Evolutionary conservation across 73 alveolate genomes (phyloP), one percentile per base, ranked within the genome.

Genomic region (Halteria grandinella): DNA sequence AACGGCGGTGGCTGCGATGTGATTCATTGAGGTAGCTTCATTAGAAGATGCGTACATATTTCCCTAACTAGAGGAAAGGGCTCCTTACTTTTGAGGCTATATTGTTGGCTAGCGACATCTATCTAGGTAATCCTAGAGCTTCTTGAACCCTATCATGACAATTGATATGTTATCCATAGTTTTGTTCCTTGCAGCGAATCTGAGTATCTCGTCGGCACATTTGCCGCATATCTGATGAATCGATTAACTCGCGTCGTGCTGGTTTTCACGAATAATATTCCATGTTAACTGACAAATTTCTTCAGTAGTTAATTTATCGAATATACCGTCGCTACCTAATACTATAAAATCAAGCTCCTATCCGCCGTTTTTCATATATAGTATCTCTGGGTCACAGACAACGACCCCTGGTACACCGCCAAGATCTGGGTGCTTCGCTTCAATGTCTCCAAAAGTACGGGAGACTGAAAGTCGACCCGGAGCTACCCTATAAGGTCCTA

Each of bases 401-500:
- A 93, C 85, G 1, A 93, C 98, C 23, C 86, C 89, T 37, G 79
- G 69, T 60, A 83, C 83, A 11, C 98, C 98, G 0, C 98, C 98
- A 29, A 75, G 85, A 20, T 69, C 76, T 24, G 86, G 64, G 41
- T 75, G 60, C 81, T 93, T 93, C 10, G 96, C 97, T 34, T 85
- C 95, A 7, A 92, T 75, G 60, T 93, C 98, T 14, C 98, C 98
- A 17, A 93, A 79, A 1, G 96, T 87, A 48, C 98, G 48, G 20
- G 93, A 81, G 55, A 82, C 76, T 24, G 93, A 90, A 44, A 90
- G 55, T 33, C 94, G 52, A n/a, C 97, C 97, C 27, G 97, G 97
- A 12, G 80, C 66, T 0, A 86, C 97, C 60, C 97, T 88, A 87
- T 89, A 89, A 11, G 97, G 97, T 25, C 84, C 90, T 0, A 80